Percentiles rank a stretch among this genome's conserved stretches.
Conservation (phyloP, 352 stramenopile genomes). For the Globisporangium paddicum region DNA sequence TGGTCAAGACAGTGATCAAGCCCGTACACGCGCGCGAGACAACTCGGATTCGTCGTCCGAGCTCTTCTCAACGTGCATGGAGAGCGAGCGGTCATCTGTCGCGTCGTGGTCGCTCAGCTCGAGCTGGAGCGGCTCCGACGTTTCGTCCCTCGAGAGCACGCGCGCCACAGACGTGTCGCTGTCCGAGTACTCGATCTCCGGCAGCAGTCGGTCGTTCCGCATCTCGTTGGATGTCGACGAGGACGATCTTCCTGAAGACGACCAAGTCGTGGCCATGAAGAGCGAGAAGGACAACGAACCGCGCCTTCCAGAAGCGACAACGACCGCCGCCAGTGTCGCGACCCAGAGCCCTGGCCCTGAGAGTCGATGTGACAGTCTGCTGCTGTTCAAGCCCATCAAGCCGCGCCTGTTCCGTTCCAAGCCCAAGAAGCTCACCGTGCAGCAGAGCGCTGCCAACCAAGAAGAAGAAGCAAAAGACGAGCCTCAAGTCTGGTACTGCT, state of each 20-base stretch:
- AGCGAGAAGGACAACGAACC: neutral
- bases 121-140: conserved; percentile 8
- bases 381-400: conserved; percentile 11
- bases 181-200: neutral
- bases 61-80: conserved; percentile 3
- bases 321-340: neutral
- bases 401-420: neutral
- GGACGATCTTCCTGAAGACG: neutral
- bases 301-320: neutral
- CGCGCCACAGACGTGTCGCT: conserved; percentile 2
- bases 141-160: conserved; percentile 9
- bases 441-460: neutral
- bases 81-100: neutral
- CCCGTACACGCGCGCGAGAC: neutral
- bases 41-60: neutral
- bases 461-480: neutral
- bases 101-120: conserved; percentile 3
- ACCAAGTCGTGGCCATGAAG: neutral
- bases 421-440: neutral
- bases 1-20: neutral
- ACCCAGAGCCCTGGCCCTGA: neutral
- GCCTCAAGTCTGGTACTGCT: neutral
- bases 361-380: neutral
- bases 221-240: neutral
- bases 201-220: conserved; percentile 3